Base-by-base conservation (phyloP, 2,329 filamentous ascomycete species). In the Ophiostoma australiae region DNA sequence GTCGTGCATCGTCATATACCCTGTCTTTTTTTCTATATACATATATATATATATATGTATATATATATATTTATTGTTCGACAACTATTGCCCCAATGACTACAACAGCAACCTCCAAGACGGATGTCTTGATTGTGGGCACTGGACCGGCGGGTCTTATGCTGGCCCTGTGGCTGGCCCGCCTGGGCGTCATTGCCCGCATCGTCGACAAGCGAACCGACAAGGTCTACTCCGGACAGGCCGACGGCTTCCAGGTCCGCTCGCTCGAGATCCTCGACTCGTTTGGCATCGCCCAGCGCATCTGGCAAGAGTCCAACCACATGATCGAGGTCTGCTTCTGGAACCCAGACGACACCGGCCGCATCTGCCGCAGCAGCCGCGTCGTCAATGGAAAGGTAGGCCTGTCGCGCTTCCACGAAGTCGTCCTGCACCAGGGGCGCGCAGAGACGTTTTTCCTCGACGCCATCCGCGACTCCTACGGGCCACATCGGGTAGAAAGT, bases 241-340 rank as follows among this genome's bases (percentile, higher is more conserved):
- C 83, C 48, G 81, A 84, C 72, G 81, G 73, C 35, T 78, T 80
- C 10, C 87, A 91, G 78, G 86, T 85, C 73, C 86, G 89, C 1
- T 91, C 88, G 0, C 81, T 91, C 1, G 89, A 92, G 78, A 90
- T 92, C 17, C 86, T 92, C 71, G 89, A 92, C 74, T 88, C 85
- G 66, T 90, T 93, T 75, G 90, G 87, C 1, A 86, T 93, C 72
- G 87, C 82, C 2, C 85, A 91, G 73, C 80, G 85, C 4, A 85
- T 84, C 1, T 88, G 87, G 85, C 88, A 87, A 67, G 89, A 91
- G 75, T 84, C 86, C 15, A 90, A 90, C 76, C 88, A 88, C 76
- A 86, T 91, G 81, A 81, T 90, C n/a, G 89, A 90, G 80, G 86
- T 90, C 71, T 77, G 81, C 65, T 81, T 86, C 70, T 87, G 85